Conservation (phyloP, 78 protist species). For the Dictyostelium firmibasis region DNA sequence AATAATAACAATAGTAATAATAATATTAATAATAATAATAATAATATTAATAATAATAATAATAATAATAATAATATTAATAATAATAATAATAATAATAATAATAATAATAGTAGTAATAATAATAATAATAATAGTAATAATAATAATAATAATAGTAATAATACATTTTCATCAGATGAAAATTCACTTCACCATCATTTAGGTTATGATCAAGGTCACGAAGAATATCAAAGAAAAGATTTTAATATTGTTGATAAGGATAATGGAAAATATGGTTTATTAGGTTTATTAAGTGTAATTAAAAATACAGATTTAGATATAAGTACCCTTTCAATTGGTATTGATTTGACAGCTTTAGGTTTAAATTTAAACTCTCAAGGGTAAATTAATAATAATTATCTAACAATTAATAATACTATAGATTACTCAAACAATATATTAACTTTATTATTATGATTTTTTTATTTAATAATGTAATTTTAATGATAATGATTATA, state of each 20-base stretch:
- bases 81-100: neutral
- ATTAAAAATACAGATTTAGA: conserved; percentile 91
- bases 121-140: neutral
- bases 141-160: neutral
- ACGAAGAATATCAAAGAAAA: neutral
- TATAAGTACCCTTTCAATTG: conserved; percentile 91
- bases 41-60: neutral
- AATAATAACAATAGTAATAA: neutral
- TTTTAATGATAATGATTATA: neutral
- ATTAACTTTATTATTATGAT: too few relatives aligned
- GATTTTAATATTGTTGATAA: neutral
- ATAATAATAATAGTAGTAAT: neutral
- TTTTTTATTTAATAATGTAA: neutral
- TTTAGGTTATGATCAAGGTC: neutral
- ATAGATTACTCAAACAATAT: too few relatives aligned
- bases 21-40: neutral
- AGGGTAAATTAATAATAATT: conserved; percentile 59
- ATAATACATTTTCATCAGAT: neutral
- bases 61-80: neutral
- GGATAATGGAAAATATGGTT: conserved; percentile 78
- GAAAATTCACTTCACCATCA: neutral
- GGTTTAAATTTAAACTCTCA: conserved; percentile 94
- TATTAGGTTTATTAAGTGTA: conserved; percentile 92
- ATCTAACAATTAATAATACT: too few relatives aligned
- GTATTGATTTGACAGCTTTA: conserved; percentile 93